A percentile compares a stretch with the other conserved stretches of the same genome.
These are phyloP conservation scores for Trametes meyenii DNA, from an alignment of 768 basidiomycete genomes.

Conservation along the genomic window DNA sequence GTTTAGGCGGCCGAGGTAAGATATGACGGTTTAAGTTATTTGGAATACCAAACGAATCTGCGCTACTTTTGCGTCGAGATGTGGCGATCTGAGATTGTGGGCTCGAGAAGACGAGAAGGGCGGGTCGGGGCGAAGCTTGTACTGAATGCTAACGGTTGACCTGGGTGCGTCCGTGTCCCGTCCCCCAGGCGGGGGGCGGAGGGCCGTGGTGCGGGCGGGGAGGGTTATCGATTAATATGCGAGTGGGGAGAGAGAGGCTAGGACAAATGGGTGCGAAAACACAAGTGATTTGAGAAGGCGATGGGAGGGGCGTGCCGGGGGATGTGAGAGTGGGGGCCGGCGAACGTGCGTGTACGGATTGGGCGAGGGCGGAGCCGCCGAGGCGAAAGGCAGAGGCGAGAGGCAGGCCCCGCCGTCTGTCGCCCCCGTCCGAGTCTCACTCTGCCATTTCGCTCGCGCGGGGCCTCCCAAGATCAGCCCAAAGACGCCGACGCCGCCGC, in stretches of 20 bases:
- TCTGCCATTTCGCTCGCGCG: not conserved
- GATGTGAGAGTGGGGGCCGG: slow-evolving; percentile 41
- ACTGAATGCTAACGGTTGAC: not conserved
- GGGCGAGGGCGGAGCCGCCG: slow-evolving; percentile 21
- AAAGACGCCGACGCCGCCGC: slow-evolving; percentile 17
- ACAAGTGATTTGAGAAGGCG: slow-evolving; percentile 18
- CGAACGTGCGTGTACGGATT: slow-evolving; percentile 54
- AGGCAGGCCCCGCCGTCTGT: not conserved
- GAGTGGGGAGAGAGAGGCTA: not conserved
- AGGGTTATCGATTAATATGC: not conserved
- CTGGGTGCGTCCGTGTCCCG: not conserved
- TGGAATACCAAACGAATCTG: slow-evolving; percentile 8
- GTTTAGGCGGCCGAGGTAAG: slow-evolving; percentile 1
- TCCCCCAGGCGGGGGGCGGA: not conserved
- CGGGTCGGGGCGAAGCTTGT: slow-evolving; percentile 2
- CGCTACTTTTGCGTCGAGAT: slow-evolving; percentile 3
- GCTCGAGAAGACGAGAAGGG: slow-evolving; percentile 18
- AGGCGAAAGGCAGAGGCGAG: not conserved
- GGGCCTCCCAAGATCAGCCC: slow-evolving; percentile 1
- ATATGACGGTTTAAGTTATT: slow-evolving; percentile 12
- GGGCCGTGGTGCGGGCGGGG: not conserved
- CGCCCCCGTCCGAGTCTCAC: not conserved
- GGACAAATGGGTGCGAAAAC: not conserved
- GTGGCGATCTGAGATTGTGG: slow-evolving; percentile 16
- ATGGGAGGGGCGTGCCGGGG: slow-evolving; percentile 15